These are phyloP conservation scores for Alternaria rosae DNA, from an alignment of 2,329 filamentous ascomycete genomes.

Conservation along the genomic window DNA sequence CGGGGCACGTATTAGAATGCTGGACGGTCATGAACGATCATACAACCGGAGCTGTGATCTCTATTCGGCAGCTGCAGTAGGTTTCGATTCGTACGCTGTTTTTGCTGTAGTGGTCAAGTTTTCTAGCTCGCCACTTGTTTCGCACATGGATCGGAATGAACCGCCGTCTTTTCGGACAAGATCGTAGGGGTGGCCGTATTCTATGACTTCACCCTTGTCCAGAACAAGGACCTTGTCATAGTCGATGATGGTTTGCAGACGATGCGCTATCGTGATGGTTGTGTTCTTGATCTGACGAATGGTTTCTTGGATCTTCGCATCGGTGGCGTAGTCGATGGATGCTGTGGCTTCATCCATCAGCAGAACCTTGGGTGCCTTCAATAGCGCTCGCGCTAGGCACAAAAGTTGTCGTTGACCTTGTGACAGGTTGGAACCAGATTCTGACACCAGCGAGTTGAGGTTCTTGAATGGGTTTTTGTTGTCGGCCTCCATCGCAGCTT, in stretches of 20 bases:
- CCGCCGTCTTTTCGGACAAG: slow-evolving; percentile 70
- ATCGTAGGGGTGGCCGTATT: slow-evolving; percentile 89
- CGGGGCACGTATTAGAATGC: not conserved
- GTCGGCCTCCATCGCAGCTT: slow-evolving; percentile 58
- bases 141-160: slow-evolving; percentile 71
- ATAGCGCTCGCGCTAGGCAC: slow-evolving; percentile 88
- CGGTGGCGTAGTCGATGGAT: slow-evolving; percentile 95
- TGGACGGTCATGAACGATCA: not conserved
- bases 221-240: slow-evolving; percentile 97
- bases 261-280: slow-evolving; percentile 95
- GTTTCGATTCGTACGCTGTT: slow-evolving; percentile 49
- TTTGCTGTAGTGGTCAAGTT: slow-evolving; percentile 63
- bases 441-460: slow-evolving; percentile 80
- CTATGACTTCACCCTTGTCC: slow-evolving; percentile 85
- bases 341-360: slow-evolving; percentile 99
- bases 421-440: slow-evolving; percentile 92
- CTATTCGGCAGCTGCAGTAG: not conserved
- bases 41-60: not conserved
- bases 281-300: slow-evolving; percentile 91
- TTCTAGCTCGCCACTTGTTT: slow-evolving; percentile 69
- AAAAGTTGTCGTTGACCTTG: slow-evolving; percentile 95
- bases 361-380: slow-evolving; percentile 90
- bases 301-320: slow-evolving; percentile 94
- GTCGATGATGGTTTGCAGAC: slow-evolving; percentile 94
- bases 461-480: slow-evolving; percentile 97